Percentiles rank a stretch among this genome's conserved stretches.
These are phyloP conservation scores for Phalaenopsis equestris DNA, from an alignment of 106 monocot species.

Conservation along the genomic window DNA sequence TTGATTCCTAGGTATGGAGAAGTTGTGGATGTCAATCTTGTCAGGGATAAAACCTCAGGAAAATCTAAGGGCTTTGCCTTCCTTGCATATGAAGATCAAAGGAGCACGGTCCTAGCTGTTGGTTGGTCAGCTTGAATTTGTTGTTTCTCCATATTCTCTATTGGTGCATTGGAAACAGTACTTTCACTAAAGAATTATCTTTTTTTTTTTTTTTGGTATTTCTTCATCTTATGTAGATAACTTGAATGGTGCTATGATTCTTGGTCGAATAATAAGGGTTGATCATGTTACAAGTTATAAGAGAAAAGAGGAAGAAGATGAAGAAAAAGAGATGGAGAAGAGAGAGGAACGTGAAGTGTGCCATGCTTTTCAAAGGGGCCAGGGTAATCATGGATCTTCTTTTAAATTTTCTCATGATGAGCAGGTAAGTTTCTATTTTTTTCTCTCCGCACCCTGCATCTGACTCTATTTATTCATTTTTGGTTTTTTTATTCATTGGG, in stretches of 20 bases:
- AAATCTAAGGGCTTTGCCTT: constrained; percentile 94
- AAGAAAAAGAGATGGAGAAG: constrained; percentile 51
- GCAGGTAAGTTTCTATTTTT: constrained; percentile 30
- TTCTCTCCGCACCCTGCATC: not conserved
- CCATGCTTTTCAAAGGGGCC: constrained; percentile 77
- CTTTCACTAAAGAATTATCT: not conserved
- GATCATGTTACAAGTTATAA: constrained; percentile 88
- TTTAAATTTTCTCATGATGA: constrained; percentile 92
- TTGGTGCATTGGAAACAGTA: not conserved
- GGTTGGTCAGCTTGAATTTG: constrained; percentile 29
- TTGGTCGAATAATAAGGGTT: constrained; percentile 73
- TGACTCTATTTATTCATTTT: not conserved
- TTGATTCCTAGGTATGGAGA: constrained; percentile 69
- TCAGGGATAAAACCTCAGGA: constrained; percentile 87
- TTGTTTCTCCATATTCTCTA: not conserved
- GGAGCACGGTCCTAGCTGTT: constrained; percentile 90
- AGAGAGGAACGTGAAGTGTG: constrained; percentile 80
- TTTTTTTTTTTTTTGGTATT: not conserved
- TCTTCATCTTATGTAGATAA: constrained; percentile 46
- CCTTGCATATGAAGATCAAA: constrained; percentile 91
- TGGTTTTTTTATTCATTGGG: not conserved
- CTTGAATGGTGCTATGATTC: constrained; percentile 79
- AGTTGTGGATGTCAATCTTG: constrained; percentile 86
- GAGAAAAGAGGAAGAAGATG: constrained; percentile 82
- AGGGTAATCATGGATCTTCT: constrained; percentile 76